These are phyloP conservation scores for Dalechampia spathulata DNA, from an alignment of 441 rosid species.

Conservation along the genomic window DNA sequence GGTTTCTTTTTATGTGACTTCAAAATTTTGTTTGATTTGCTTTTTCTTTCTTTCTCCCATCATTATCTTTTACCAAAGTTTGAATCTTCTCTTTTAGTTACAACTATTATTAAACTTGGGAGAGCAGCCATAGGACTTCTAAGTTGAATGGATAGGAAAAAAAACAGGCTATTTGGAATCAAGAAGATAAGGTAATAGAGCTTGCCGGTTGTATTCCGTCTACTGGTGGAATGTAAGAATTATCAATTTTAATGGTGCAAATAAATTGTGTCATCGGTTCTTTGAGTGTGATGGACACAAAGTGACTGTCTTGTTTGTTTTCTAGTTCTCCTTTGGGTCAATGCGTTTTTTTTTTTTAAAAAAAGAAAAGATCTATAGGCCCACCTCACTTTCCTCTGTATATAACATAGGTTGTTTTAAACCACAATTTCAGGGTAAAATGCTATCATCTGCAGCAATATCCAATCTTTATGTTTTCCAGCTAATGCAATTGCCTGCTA, in stretches of 20 bases:
- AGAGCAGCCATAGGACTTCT: not conserved
- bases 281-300: conserved; percentile 14
- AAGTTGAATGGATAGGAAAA: conserved; percentile 2
- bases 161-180: not conserved
- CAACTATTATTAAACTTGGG: too few relatives aligned
- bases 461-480: conserved; percentile 17
- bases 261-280: not conserved
- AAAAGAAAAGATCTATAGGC: conserved; percentile 10
- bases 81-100: not conserved
- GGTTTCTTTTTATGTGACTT: not conserved
- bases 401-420: conserved; percentile 3
- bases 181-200: not conserved
- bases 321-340: conserved; percentile 16
- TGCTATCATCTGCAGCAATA: conserved; percentile 8
- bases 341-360: too few relatives aligned
- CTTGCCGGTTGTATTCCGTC: conserved; percentile 12
- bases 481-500: conserved; percentile 14
- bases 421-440: conserved; percentile 10
- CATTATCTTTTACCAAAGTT: not conserved
- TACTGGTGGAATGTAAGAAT: conserved; percentile 16
- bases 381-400: conserved; percentile 11
- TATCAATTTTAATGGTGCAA: not conserved
- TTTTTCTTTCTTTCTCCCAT: not conserved
- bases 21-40: too few relatives aligned
- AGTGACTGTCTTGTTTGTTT: conserved; percentile 12